phyloP scores from a whole-genome alignment of 1,284 basidiomycete species.

The Pascua guehoae region DNA sequence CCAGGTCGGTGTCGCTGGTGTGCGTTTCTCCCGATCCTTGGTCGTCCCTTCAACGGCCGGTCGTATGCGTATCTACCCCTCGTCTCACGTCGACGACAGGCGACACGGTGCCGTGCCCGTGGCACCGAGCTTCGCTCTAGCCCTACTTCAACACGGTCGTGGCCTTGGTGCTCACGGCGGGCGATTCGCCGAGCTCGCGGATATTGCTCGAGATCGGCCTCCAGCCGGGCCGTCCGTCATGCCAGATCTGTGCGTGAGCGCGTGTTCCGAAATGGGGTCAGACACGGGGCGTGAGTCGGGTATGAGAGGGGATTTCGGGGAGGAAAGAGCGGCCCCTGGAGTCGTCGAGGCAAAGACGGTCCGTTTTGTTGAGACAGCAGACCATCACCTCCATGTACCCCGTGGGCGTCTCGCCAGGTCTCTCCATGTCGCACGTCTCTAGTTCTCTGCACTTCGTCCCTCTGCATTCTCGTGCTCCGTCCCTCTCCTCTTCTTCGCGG shows the following conservation, averaged over 20 bases:
- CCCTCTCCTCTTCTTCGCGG: no score
- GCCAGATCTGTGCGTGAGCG: slow-evolving; percentile 1
- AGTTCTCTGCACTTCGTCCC: not conserved
- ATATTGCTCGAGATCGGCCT: not conserved
- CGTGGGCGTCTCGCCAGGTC: not conserved
- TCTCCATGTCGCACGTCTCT: no score
- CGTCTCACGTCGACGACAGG: no score
- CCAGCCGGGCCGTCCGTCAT: not conserved
- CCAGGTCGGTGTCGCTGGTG: no score
- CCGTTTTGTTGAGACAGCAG: not conserved
- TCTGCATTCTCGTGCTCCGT: not conserved
- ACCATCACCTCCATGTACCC: not conserved
- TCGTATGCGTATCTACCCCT: no score
- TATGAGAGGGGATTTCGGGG: not conserved
- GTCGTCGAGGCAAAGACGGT: not conserved
- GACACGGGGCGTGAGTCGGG: not conserved
- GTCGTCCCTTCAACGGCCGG: no score
- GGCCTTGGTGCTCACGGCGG: not conserved
- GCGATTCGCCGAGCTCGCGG: slow-evolving; percentile 1
- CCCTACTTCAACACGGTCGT: no score
- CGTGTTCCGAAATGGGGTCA: not conserved
- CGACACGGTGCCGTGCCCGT: no score
- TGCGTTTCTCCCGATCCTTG: no score
- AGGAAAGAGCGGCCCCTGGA: not conserved
- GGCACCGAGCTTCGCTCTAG: no score